Percentiles rank a stretch among this genome's conserved stretches.
Conservation (phyloP, 2,329 filamentous ascomycete species). For the Madurella fahalii region DNA sequence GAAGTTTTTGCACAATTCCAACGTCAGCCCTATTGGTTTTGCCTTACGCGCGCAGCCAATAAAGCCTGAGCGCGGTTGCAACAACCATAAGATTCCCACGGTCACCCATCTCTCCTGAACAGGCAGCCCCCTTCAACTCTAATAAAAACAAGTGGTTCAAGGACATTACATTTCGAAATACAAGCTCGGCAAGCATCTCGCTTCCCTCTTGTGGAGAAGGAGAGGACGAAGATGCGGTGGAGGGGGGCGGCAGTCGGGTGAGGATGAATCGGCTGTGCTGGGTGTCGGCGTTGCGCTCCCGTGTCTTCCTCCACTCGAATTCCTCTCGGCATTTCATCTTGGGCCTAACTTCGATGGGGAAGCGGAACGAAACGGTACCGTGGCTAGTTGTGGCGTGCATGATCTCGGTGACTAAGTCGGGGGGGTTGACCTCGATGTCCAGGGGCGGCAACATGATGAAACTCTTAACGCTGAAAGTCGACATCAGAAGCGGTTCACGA, state of each 20-base stretch:
- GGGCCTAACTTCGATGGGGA: constrained; percentile 6
- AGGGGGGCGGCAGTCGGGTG: neutral
- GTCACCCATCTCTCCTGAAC: constrained; percentile 12
- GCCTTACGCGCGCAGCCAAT: constrained; percentile 6
- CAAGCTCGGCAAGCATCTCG: constrained; percentile 8
- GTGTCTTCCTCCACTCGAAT: constrained; percentile 10
- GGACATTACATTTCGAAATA: neutral
- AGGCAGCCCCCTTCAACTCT: constrained; percentile 10
- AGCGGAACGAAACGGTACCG: constrained; percentile 7
- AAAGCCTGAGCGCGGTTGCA: constrained; percentile 4
- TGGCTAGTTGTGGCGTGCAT: neutral
- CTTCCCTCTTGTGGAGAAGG: constrained; percentile 1
- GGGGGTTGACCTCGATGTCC: constrained; percentile 7
- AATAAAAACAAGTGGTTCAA: constrained; percentile 4
- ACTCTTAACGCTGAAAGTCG: constrained; percentile 8
- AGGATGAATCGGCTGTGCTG: neutral
- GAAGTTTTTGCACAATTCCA: constrained; percentile 6
- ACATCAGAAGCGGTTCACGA: neutral
- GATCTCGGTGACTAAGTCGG: constrained; percentile 8
- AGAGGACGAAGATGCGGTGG: neutral
- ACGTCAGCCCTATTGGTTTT: constrained; percentile 5
- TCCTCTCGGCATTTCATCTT: constrained; percentile 4
- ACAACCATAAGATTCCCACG: constrained; percentile 15
- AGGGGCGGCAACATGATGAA: constrained; percentile 7
- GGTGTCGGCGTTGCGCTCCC: neutral